Conservation (phyloP, 2,329 filamentous ascomycete species). For the Dichotomopilus funicola region DNA sequence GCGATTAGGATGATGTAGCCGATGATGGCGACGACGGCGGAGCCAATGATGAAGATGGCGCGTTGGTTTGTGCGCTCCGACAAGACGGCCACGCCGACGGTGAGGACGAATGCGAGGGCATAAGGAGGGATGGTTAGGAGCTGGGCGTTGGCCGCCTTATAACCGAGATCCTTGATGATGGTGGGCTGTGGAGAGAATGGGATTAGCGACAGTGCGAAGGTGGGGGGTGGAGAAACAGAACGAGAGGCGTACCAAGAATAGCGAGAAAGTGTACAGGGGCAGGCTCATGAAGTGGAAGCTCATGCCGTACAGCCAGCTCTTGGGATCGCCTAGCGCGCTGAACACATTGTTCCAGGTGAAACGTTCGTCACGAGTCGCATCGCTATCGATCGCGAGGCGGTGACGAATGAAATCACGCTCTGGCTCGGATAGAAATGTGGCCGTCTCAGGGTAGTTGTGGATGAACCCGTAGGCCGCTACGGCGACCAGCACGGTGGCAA, state of each 20-base stretch:
- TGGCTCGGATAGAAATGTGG: slow-evolving; percentile 48
- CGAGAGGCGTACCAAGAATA: slow-evolving; percentile 41
- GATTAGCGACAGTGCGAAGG: not conserved
- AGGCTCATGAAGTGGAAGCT: slow-evolving; percentile 68
- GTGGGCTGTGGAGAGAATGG: slow-evolving; percentile 33
- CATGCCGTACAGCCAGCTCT: slow-evolving; percentile 66
- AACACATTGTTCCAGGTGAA: slow-evolving; percentile 63
- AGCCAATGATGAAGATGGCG: slow-evolving; percentile 57
- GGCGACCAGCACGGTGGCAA: slow-evolving; percentile 48
- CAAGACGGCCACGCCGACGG: slow-evolving; percentile 50
- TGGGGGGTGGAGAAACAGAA: not conserved
- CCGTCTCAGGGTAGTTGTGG: slow-evolving; percentile 58
- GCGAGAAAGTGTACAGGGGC: slow-evolving; percentile 49
- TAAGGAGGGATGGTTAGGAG: slow-evolving; percentile 60
- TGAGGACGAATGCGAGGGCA: slow-evolving; percentile 54
- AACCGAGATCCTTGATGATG: slow-evolving; percentile 49
- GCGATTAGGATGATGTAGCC: slow-evolving; percentile 57
- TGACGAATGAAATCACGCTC: slow-evolving; percentile 53
- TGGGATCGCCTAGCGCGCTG: slow-evolving; percentile 59
- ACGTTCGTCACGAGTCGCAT: slow-evolving; percentile 60
- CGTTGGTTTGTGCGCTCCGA: slow-evolving; percentile 53
- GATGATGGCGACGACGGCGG: slow-evolving; percentile 49
- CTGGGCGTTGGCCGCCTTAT: slow-evolving; percentile 46
- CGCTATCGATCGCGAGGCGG: slow-evolving; percentile 60
- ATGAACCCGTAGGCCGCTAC: slow-evolving; percentile 51